A percentile compares a stretch with the other conserved stretches of the same genome.
Evolutionary conservation across 306 rosid genomes (phyloP).

Genomic region (Trifolium subterraneum): DNA sequence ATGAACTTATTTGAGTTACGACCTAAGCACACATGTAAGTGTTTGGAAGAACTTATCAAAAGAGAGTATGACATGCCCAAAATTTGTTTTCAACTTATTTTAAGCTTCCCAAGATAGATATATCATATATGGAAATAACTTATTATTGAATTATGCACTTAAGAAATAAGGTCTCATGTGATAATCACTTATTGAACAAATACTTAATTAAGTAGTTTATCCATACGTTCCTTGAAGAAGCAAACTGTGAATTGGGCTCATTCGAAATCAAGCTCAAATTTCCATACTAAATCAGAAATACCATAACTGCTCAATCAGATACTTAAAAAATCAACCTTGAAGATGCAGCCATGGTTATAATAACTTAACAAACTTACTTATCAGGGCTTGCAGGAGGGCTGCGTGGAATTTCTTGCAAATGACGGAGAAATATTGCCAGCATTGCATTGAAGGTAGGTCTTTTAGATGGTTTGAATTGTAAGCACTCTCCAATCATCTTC

Average conservation of each 20-base stretch:
- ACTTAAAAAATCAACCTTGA: constrained; percentile 38
- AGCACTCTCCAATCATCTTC: constrained; percentile 99
- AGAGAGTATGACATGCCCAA: neutral
- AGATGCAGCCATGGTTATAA: constrained; percentile 34
- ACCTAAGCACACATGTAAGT: too few species aligned
- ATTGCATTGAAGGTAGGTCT: constrained; percentile 90
- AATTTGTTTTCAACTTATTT: neutral
- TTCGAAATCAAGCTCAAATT: constrained; percentile 38
- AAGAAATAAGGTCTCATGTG: neutral
- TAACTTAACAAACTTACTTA: constrained; percentile 66
- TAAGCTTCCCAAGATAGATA: neutral
- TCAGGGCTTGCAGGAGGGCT: constrained; percentile 96
- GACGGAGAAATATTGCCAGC: constrained; percentile 88
- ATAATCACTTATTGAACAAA: neutral
- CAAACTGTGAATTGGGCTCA: constrained; percentile 26
- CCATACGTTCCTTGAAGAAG: neutral
- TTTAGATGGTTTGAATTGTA: constrained; percentile 89
- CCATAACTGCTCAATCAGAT: constrained; percentile 33
- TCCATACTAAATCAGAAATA: constrained; percentile 26
- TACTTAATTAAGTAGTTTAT: constrained; percentile 9
- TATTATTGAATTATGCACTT: neutral
- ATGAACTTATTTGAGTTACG: neutral
- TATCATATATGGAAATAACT: neutral
- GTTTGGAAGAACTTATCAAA: neutral
- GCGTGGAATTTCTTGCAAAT: constrained; percentile 94